Evolutionary conservation across 768 basidiomycete genomes (phyloP).

Genomic region (Leucocoprinus birnbaumii): DNA sequence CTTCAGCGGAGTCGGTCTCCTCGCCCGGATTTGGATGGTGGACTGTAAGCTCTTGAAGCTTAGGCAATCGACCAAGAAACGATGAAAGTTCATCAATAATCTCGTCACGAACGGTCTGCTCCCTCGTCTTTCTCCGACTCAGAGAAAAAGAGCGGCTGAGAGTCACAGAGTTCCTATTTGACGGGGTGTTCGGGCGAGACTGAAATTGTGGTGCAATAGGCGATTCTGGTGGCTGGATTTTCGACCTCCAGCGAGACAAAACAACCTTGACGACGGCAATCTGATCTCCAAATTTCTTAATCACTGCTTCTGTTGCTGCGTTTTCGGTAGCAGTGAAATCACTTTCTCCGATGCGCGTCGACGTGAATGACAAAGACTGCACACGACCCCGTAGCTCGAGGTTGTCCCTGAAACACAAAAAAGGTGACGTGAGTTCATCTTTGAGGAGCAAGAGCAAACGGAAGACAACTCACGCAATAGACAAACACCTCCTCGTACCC

Average conservation of each 20-base stretch:
- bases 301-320: neutral
- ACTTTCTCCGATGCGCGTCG: neutral
- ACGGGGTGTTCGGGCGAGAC: neutral
- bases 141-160: neutral
- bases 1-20: neutral
- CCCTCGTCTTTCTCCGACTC: slow-evolving; percentile 1
- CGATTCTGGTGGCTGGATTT: neutral
- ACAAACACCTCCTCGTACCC: neutral
- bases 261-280: neutral
- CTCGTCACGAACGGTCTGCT: neutral
- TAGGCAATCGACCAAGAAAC: neutral
- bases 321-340: neutral
- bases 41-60: slow-evolving; percentile 1
- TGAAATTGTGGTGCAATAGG: slow-evolving; percentile 3
- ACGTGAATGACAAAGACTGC: neutral
- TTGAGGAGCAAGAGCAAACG: neutral
- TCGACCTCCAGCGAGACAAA: slow-evolving; percentile 1
- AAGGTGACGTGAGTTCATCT: too few relatives aligned
- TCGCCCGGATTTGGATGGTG: neutral
- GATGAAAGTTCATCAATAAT: neutral
- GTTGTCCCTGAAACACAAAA: neutral
- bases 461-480: neutral
- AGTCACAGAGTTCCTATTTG: neutral
- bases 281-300: neutral
- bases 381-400: neutral